Conservation (phyloP, 2,329 filamentous ascomycete species). For the Coniochaeta ligniaria region DNA sequence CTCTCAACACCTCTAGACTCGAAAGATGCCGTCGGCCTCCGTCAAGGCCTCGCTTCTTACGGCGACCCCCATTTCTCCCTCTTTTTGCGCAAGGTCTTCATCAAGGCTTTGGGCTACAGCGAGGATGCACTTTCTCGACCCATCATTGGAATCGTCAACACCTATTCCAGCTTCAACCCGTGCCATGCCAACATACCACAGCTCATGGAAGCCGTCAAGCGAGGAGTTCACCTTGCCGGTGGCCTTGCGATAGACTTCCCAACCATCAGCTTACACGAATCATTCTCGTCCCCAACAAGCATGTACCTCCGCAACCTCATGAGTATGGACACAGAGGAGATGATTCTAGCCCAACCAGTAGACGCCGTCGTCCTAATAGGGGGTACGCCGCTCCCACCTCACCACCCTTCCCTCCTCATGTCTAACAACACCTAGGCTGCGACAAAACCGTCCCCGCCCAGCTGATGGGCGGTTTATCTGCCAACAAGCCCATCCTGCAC, state of each 20-base stretch:
- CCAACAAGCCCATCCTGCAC: constrained; percentile 64
- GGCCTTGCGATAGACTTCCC: constrained; percentile 67
- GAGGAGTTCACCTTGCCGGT: constrained; percentile 59
- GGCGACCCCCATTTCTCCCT: constrained; percentile 70
- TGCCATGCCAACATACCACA: constrained; percentile 68
- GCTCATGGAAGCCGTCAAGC: constrained; percentile 62
- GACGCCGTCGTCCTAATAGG: constrained; percentile 63
- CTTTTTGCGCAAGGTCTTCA: constrained; percentile 69
- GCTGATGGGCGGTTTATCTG: constrained; percentile 68
- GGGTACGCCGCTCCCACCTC: constrained; percentile 29
- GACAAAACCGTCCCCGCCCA: constrained; percentile 71
- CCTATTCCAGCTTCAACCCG: constrained; percentile 65
- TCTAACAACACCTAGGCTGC: constrained; percentile 41
- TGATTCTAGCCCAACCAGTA: constrained; percentile 64
- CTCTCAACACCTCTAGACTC: constrained; percentile 43
- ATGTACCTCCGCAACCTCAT: constrained; percentile 71
- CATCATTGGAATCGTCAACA: constrained; percentile 70
- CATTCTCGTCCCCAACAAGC: constrained; percentile 62
- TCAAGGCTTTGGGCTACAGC: constrained; percentile 68
- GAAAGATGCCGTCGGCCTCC: constrained; percentile 41
- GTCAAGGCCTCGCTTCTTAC: constrained; percentile 60
- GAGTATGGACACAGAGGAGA: constrained; percentile 76
- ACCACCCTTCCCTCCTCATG: constrained; percentile 3
- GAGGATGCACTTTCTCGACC: constrained; percentile 64
- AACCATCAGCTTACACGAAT: constrained; percentile 65